phyloP scores from a whole-genome alignment of 2,329 filamentous ascomycete genomes.

The Aspergillus amoenus region DNA sequence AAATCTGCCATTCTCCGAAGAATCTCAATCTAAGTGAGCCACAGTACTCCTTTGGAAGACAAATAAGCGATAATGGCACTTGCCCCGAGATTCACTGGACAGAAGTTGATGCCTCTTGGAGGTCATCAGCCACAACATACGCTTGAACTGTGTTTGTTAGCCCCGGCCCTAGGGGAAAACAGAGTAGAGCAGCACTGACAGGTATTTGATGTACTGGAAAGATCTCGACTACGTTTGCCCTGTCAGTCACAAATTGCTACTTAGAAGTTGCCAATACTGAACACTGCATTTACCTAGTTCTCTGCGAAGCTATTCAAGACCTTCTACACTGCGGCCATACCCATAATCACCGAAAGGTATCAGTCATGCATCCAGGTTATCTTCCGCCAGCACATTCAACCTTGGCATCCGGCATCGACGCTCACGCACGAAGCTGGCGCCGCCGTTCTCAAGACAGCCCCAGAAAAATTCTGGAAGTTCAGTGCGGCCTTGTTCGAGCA shows the following conservation, averaged over 20 bases:
- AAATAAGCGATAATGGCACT: slow-evolving; percentile 51
- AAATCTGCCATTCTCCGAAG: too few relatives aligned
- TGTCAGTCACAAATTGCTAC: slow-evolving; percentile 28
- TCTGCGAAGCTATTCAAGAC: slow-evolving; percentile 75
- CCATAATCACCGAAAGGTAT: slow-evolving; percentile 62
- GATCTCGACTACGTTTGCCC: slow-evolving; percentile 91
- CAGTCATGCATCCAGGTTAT: slow-evolving; percentile 67
- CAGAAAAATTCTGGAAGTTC: slow-evolving; percentile 77
- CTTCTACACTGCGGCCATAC: slow-evolving; percentile 65
- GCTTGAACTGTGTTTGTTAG: slow-evolving; percentile 38
- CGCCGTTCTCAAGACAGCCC: slow-evolving; percentile 71
- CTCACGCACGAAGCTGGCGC: slow-evolving; percentile 71
- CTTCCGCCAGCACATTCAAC: slow-evolving; percentile 89
- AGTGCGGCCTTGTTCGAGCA: slow-evolving; percentile 66
- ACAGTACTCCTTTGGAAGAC: too few relatives aligned
- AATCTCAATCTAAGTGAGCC: too few relatives aligned
- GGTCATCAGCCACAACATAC: slow-evolving; percentile 31
- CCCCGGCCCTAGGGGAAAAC: neutral
- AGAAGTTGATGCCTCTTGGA: slow-evolving; percentile 33
- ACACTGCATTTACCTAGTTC: slow-evolving; percentile 46
- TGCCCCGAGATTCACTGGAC: slow-evolving; percentile 59
- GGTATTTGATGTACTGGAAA: slow-evolving; percentile 22
- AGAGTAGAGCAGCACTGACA: too few relatives aligned
- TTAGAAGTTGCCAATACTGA: neutral
- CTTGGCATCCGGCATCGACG: slow-evolving; percentile 88